Conservation (phyloP, 2,329 filamentous ascomycete genomes). For the Xylaria sp. region DNA sequence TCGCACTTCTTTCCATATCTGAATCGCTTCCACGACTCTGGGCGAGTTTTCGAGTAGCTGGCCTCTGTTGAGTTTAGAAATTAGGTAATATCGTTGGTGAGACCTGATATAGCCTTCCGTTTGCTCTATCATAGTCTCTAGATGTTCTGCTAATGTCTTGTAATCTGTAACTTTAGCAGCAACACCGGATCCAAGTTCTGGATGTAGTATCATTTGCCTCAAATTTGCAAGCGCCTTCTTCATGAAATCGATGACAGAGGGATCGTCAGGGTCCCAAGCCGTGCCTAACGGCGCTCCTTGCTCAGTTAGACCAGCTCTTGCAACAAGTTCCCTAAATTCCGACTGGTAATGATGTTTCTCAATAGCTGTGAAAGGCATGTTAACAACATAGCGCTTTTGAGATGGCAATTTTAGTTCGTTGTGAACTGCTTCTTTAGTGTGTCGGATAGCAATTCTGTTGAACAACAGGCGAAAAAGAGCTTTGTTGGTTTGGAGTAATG, state of each 20-base stretch:
- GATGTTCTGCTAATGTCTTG: constrained; percentile 81
- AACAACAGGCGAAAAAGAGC: constrained; percentile 76
- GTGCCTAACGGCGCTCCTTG: constrained; percentile 70
- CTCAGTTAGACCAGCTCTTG: constrained; percentile 72
- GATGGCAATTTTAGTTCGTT: constrained; percentile 82
- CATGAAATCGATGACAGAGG: constrained; percentile 74
- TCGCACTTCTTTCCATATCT: constrained; percentile 73
- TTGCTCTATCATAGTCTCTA: constrained; percentile 91
- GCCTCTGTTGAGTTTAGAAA: constrained; percentile 73
- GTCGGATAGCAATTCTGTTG: constrained; percentile 77
- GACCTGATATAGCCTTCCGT: constrained; percentile 74
- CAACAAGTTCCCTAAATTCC: constrained; percentile 79
- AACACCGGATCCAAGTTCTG: constrained; percentile 75
- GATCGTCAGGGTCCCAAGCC: constrained; percentile 73
- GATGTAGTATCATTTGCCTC: constrained; percentile 86
- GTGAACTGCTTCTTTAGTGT: constrained; percentile 84
- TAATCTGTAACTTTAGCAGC: constrained; percentile 73
- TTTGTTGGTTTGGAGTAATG: constrained; percentile 70
- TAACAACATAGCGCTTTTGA: constrained; percentile 88
- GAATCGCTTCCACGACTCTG: constrained; percentile 73
- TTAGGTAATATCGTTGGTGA: constrained; percentile 75
- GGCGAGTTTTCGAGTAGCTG: constrained; percentile 83
- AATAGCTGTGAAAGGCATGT: constrained; percentile 87
- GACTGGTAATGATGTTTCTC: constrained; percentile 90
- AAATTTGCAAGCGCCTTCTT: constrained; percentile 80